phyloP scores from a whole-genome alignment of 2,329 filamentous ascomycete genomes.

The Teratosphaeria gauchensis region DNA sequence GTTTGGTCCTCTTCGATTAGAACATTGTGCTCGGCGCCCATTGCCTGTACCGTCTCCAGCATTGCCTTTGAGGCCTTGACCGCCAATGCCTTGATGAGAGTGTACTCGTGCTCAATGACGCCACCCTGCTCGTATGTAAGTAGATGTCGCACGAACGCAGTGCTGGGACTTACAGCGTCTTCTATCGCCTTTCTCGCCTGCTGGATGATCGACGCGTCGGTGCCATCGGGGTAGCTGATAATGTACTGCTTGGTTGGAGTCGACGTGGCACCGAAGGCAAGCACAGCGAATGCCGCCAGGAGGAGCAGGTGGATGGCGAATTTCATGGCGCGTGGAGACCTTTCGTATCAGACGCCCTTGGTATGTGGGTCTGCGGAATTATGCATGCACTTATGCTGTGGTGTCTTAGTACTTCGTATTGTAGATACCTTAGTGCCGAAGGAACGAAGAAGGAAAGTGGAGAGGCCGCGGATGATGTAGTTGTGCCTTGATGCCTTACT shows the following conservation, averaged over 20 bases:
- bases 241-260: slow-evolving; percentile 59
- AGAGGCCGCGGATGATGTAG: neutral
- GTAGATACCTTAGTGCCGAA: neutral
- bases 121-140: slow-evolving; percentile 43
- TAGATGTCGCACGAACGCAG: neutral
- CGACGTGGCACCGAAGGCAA: slow-evolving; percentile 5
- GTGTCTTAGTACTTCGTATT: neutral
- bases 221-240: slow-evolving; percentile 63
- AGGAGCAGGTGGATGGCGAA: slow-evolving; percentile 16
- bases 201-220: slow-evolving; percentile 57
- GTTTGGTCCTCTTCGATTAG: slow-evolving; percentile 69
- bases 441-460: neutral
- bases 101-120: slow-evolving; percentile 50
- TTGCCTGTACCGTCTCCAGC: slow-evolving; percentile 56
- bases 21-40: slow-evolving; percentile 52
- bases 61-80: slow-evolving; percentile 59
- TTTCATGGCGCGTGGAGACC: slow-evolving; percentile 17
- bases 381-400: neutral
- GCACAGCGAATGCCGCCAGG: slow-evolving; percentile 11
- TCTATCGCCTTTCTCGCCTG: slow-evolving; percentile 63
- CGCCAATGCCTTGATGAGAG: slow-evolving; percentile 23
- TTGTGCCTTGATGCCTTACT: neutral
- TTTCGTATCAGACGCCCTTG: neutral
- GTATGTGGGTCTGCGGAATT: neutral
- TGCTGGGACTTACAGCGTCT: slow-evolving; percentile 39